Conservation (phyloP, 2,329 filamentous ascomycete genomes). For the Alternaria sp. region DNA sequence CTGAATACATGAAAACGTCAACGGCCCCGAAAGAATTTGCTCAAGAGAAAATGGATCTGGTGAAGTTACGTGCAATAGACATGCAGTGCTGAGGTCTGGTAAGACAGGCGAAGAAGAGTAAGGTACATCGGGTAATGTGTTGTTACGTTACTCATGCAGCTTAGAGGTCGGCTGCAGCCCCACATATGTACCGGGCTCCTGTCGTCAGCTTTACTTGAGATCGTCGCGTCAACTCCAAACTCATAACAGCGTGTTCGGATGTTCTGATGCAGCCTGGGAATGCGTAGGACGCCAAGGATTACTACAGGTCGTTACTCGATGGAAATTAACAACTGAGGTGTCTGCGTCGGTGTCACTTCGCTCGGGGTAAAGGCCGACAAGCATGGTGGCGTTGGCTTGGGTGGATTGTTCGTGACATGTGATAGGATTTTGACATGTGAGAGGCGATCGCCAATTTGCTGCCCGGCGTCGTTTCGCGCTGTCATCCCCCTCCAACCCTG, state of each 20-base stretch:
- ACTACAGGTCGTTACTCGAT: background rate
- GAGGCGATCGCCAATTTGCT: conserved; percentile 27
- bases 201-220: background rate
- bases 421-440: conserved; percentile 33
- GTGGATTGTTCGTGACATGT: conserved; percentile 24
- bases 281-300: background rate
- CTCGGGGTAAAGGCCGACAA: conserved; percentile 13
- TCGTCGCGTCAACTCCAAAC: background rate
- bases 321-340: background rate
- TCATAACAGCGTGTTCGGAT: background rate
- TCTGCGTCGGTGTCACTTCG: background rate
- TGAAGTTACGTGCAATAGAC: background rate
- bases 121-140: background rate
- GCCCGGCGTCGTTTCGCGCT: conserved; percentile 12
- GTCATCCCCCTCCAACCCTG: conserved; percentile 10
- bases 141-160: background rate
- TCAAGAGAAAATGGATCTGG: background rate
- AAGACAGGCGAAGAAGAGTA: background rate
- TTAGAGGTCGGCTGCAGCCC: background rate
- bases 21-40: background rate
- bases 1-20: background rate
- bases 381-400: conserved; percentile 21
- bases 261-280: background rate
- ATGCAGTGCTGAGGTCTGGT: background rate
- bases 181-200: background rate